phyloP scores from a whole-genome alignment of 78 protist species.

The Isochrysis galbana region DNA sequence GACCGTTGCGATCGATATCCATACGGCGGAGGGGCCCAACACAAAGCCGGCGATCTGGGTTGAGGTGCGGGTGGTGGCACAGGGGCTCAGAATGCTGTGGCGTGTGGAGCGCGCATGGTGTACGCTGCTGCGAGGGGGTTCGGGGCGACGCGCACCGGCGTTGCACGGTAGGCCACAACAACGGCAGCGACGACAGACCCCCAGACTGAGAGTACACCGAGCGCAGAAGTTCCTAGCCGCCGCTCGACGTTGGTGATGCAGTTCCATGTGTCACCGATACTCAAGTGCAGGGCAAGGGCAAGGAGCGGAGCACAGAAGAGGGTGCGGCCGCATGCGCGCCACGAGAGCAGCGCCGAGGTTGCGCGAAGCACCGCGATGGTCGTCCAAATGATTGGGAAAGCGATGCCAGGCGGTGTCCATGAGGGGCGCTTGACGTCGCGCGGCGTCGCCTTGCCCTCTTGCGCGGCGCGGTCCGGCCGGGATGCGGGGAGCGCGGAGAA shows the following conservation, averaged over 20 bases:
- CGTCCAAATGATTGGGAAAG: background rate
- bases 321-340: background rate
- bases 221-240: background rate
- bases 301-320: background rate
- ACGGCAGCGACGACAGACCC: background rate
- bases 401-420: constrained; percentile 1
- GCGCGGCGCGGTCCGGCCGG: background rate
- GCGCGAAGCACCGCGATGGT: background rate
- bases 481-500: background rate
- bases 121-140: too few species aligned
- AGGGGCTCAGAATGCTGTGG: too few species aligned
- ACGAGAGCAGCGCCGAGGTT: background rate
- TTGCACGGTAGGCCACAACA: background rate
- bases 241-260: background rate
- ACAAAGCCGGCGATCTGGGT: background rate
- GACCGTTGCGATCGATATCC: background rate
- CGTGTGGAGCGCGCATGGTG: too few species aligned
- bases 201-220: background rate
- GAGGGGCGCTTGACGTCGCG: background rate
- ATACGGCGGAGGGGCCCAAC: background rate
- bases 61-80: too few species aligned
- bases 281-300: background rate
- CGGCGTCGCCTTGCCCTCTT: background rate
- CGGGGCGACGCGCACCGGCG: too few species aligned
- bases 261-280: constrained; percentile 12